A percentile compares a stretch with the other conserved stretches of the same genome.
Evolutionary conservation across 2,329 filamentous ascomycete species (phyloP).

Genomic region (Claviceps sorghi): DNA sequence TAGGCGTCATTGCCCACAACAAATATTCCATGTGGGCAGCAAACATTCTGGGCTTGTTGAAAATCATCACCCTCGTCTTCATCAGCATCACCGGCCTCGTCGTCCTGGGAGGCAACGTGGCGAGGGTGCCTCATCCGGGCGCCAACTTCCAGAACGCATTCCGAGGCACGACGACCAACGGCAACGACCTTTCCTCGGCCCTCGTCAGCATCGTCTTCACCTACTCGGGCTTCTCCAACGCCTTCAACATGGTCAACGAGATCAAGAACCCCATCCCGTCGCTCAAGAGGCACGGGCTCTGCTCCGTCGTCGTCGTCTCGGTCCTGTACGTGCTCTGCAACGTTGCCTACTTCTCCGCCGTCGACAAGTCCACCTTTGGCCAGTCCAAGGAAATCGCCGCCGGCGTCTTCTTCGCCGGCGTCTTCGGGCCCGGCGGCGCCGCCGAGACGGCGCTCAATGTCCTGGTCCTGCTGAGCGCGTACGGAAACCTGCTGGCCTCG

Average conservation of each 20-base stretch:
- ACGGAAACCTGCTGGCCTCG: constrained; percentile 43
- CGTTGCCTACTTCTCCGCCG: constrained; percentile 45
- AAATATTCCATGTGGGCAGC: constrained; percentile 40
- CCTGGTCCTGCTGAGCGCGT: constrained; percentile 40
- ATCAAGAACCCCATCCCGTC: constrained; percentile 32
- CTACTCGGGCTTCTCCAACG: constrained; percentile 42
- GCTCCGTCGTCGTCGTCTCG: constrained; percentile 36
- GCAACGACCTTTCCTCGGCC: constrained; percentile 27
- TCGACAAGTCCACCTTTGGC: constrained; percentile 9
- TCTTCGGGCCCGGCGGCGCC: constrained; percentile 34
- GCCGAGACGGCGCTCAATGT: constrained; percentile 41
- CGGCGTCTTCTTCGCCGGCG: constrained; percentile 41
- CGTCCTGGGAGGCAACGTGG: constrained; percentile 31
- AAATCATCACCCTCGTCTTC: constrained; percentile 48
- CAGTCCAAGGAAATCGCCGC: constrained; percentile 34
- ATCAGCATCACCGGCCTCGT: constrained; percentile 47
- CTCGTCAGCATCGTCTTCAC: constrained; percentile 45
- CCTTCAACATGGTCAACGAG: constrained; percentile 48
- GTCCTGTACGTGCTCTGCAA: constrained; percentile 44
- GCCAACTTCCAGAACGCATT: constrained; percentile 24
- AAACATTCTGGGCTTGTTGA: constrained; percentile 43
- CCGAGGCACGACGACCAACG: constrained; percentile 19
- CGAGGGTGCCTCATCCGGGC: constrained; percentile 17
- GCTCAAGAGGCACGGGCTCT: constrained; percentile 30
- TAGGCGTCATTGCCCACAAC: constrained; percentile 35